Evolutionary conservation across 108 stramenopile species (phyloP).

Genomic region (Cylindrotheca closterium): DNA sequence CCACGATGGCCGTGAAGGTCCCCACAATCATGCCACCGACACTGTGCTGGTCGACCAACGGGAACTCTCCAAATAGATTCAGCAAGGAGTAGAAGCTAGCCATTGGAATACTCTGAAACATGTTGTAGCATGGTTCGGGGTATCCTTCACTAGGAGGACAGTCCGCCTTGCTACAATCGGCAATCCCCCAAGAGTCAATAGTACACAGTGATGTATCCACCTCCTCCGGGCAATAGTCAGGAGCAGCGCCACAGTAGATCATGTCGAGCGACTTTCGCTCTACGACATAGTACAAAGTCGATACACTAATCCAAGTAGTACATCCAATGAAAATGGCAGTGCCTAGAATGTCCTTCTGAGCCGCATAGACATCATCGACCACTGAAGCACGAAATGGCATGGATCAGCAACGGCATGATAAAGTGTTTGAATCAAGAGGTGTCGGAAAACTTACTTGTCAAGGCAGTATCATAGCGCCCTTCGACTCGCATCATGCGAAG

Average conservation of each 20-base stretch:
- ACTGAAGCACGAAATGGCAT: slow-evolving; percentile 3
- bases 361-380: slow-evolving; percentile 78
- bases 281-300: slow-evolving; percentile 80
- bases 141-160: slow-evolving; percentile 42
- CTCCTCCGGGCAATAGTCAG: slow-evolving; percentile 36
- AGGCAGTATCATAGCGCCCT: slow-evolving; percentile 76
- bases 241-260: slow-evolving; percentile 78
- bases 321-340: slow-evolving; percentile 84
- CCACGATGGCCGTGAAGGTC: slow-evolving; percentile 87
- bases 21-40: slow-evolving; percentile 72
- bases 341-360: slow-evolving; percentile 66
- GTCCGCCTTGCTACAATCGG: slow-evolving; percentile 67
- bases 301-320: slow-evolving; percentile 80
- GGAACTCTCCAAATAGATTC: slow-evolving; percentile 92
- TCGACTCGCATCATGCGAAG: slow-evolving; percentile 89
- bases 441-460: slow-evolving; percentile 33
- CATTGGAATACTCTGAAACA: slow-evolving; percentile 68
- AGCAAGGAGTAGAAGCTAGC: slow-evolving; percentile 81
- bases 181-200: slow-evolving; percentile 68
- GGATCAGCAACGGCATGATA: background rate
- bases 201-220: slow-evolving; percentile 63
- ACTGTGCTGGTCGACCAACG: slow-evolving; percentile 78
- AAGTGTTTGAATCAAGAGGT: background rate
- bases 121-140: slow-evolving; percentile 71
- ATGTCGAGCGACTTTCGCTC: slow-evolving; percentile 75